These are phyloP conservation scores for Agrocybe praecox DNA, from an alignment of 768 basidiomycete species.

Conservation along the genomic window DNA sequence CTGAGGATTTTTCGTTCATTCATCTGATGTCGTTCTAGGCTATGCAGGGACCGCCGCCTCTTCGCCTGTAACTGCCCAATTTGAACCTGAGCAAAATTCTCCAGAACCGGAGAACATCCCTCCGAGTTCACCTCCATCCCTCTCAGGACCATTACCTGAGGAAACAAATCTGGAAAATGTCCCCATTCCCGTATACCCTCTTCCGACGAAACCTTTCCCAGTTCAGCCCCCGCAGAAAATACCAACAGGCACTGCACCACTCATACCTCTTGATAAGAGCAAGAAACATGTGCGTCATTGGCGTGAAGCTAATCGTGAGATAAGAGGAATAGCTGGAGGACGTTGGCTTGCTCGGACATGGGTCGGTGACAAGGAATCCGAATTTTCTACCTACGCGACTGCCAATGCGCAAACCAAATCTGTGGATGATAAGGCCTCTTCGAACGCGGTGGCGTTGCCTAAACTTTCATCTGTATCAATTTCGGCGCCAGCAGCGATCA, in stretches of 20 bases:
- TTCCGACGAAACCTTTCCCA: slow-evolving; percentile 82
- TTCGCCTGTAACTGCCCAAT: slow-evolving; percentile 59
- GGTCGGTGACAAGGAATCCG: slow-evolving; percentile 84
- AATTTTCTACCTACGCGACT: slow-evolving; percentile 47
- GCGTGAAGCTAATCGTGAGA: slow-evolving; percentile 75
- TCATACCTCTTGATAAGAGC: slow-evolving; percentile 66
- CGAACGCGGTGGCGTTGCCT: slow-evolving; percentile 28
- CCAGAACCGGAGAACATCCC: slow-evolving; percentile 51
- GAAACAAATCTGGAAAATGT: slow-evolving; percentile 57
- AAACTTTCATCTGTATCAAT: slow-evolving; percentile 45
- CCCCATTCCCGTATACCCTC: slow-evolving; percentile 73
- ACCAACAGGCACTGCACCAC: slow-evolving; percentile 69
- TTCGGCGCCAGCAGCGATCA: slow-evolving; percentile 47
- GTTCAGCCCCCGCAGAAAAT: slow-evolving; percentile 81
- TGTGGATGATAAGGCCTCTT: slow-evolving; percentile 31
- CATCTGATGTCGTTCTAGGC: slow-evolving; percentile 34
- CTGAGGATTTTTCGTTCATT: background rate
- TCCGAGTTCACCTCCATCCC: slow-evolving; percentile 30
- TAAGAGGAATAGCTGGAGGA: slow-evolving; percentile 81
- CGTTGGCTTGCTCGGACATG: slow-evolving; percentile 81
- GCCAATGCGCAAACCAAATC: slow-evolving; percentile 26
- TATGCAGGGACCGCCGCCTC: slow-evolving; percentile 75
- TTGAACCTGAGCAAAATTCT: slow-evolving; percentile 48
- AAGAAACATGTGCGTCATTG: slow-evolving; percentile 67
- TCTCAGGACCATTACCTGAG: slow-evolving; percentile 26